These are phyloP conservation scores for Pleurotus ostreatus DNA, from an alignment of 768 basidiomycete species.

Conservation along the genomic window DNA sequence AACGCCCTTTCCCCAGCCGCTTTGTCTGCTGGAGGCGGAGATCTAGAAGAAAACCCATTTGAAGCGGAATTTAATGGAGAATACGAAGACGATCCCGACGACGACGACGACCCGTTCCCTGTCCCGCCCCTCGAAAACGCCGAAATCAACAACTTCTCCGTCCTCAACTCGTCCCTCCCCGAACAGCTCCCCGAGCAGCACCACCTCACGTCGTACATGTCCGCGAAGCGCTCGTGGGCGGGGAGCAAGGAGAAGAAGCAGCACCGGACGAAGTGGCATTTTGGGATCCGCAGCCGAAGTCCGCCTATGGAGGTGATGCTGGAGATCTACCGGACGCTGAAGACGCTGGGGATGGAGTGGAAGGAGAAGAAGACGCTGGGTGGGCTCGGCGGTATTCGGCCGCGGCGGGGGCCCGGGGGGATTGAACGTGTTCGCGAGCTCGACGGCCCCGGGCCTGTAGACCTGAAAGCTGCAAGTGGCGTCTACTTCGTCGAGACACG, in stretches of 20 bases:
- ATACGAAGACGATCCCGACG: conserved; percentile 54
- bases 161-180: conserved; percentile 85
- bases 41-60: conserved; percentile 75
- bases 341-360: conserved; percentile 95
- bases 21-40: conserved; percentile 56
- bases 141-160: conserved; percentile 68
- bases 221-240: conserved; percentile 44
- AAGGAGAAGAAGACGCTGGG: conserved; percentile 83
- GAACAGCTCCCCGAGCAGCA: conserved; percentile 57
- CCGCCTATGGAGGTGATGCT: conserved; percentile 99
- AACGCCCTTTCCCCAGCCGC: conserved; percentile 65
- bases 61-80: conserved; percentile 68
- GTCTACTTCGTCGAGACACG: conserved; percentile 95
- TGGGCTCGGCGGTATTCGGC: conserved; percentile 55
- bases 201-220: conserved; percentile 66
- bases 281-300: conserved; percentile 90
- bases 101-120: conserved; percentile 33
- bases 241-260: conserved; percentile 55
- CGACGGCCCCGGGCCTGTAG: conserved; percentile 58
- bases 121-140: conserved; percentile 23
- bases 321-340: conserved; percentile 93
- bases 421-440: conserved; percentile 62
- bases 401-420: conserved; percentile 22
- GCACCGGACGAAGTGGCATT: conserved; percentile 92
- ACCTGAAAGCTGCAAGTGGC: conserved; percentile 64